Base-by-base conservation (phyloP, 2,329 filamentous ascomycete species). In the Amphichorda felina region DNA sequence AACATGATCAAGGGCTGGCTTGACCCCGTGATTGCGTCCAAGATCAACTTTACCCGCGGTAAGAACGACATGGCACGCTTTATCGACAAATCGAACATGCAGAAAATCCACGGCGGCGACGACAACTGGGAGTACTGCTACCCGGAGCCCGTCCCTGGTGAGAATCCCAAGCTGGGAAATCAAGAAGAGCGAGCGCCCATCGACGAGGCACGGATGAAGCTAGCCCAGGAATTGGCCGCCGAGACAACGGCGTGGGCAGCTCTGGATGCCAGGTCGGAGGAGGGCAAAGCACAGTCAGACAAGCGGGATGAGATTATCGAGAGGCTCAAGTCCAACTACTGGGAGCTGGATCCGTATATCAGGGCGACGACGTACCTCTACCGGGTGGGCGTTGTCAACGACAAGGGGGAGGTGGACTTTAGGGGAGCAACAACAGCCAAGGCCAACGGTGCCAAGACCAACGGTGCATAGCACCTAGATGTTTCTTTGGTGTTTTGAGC, bases 1-100 rank as follows among this genome's bases (percentile, higher is more conserved):
- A 75, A 64, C 42, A 73, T 85, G 44, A 83, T 86, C 55, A 75
- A 72, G 43, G 77, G 77, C 48, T 85, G 80, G 80, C 68, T 86
- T 22, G 80, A 86, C 50, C 81, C 81, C 8, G 78, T 85, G 6
- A 78, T 86, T 18, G 79, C 80, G 4, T 61, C 68, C 37, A 86
- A 86, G 57, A 72, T 85, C 11, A 70, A 83, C 49, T 82, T 84
- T 52, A 79, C 74, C 17, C 75, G 69, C 40, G 74, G 67, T 34
- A 57, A 68, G 15, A 63, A 75, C 24, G 80, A 82, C 19, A 60
- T 85, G 11, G 61, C 70, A 41, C 56, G 67, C 24, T 83, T 72
- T 47, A 75, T 85, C 10, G 57, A 60, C 24, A 72, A 72, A 34
- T 75, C 82, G 10, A 34, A 35, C 21, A 33, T 39, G 38, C 65